phyloP scores from a whole-genome alignment of 345 rosid genomes.

The Populus davidiana region DNA sequence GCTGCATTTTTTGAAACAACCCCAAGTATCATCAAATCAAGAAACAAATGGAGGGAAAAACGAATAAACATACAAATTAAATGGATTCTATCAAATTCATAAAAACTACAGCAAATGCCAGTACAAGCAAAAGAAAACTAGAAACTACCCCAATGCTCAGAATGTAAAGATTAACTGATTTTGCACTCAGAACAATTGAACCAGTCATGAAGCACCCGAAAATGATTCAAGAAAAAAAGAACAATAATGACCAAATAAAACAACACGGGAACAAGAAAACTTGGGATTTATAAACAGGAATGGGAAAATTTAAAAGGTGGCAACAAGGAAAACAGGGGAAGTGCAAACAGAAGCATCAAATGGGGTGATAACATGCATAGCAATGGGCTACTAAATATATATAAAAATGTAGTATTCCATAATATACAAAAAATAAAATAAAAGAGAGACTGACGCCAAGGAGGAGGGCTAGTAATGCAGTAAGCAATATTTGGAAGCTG shows the following conservation, averaged over 20 bases:
- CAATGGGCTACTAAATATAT: background rate
- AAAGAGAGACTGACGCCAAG: constrained; percentile 76
- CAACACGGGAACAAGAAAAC: background rate
- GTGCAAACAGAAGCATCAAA: background rate
- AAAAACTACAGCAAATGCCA: background rate
- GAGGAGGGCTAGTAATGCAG: constrained; percentile 96
- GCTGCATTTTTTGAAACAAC: constrained; percentile 49
- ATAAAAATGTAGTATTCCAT: background rate
- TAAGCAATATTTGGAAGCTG: constrained; percentile 76
- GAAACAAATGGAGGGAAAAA: constrained; percentile 5
- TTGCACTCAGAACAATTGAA: background rate
- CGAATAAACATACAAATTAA: background rate
- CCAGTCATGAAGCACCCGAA: background rate
- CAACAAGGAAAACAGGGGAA: background rate
- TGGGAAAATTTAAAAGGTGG: background rate
- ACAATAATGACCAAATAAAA: background rate
- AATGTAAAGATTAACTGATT: background rate
- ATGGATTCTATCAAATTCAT: background rate
- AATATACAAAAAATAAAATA: background rate
- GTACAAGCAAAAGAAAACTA: background rate
- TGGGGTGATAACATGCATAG: background rate
- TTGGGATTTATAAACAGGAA: background rate
- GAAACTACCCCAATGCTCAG: background rate
- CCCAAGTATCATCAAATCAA: constrained; percentile 8
- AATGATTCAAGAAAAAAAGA: background rate